Evolutionary conservation across 768 basidiomycete genomes (phyloP).

Genomic region (Boletales sp.): DNA sequence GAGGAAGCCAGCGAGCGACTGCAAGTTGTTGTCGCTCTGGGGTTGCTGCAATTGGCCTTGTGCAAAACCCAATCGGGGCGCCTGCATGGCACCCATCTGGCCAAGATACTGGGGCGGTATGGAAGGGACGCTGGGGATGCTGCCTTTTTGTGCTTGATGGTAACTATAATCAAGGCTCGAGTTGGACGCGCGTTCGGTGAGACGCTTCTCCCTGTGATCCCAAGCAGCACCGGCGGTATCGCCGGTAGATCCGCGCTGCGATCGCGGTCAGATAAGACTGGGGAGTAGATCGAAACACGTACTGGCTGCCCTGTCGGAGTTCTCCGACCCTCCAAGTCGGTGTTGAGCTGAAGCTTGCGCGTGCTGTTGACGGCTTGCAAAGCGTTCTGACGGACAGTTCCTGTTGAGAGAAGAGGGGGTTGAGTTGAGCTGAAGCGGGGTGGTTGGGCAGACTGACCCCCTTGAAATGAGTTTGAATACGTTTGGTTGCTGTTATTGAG

Average conservation of each 20-base stretch:
- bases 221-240: constrained; percentile 42
- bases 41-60: constrained; percentile 27
- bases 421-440: constrained; percentile 62
- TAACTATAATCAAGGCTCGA: constrained; percentile 66
- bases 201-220: constrained; percentile 64
- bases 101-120: constrained; percentile 74
- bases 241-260: constrained; percentile 33
- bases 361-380: constrained; percentile 37
- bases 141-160: constrained; percentile 34
- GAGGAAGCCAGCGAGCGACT: constrained; percentile 45
- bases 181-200: constrained; percentile 59
- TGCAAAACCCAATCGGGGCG: constrained; percentile 38
- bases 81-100: constrained; percentile 39
- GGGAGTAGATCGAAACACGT: constrained; percentile 43
- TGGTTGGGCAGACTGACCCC: constrained; percentile 56
- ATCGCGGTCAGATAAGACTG: constrained; percentile 31
- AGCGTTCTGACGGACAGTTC: constrained; percentile 37
- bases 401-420: constrained; percentile 42
- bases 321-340: constrained; percentile 66
- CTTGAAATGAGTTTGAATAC: constrained; percentile 34
- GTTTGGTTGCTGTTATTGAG: constrained; percentile 36
- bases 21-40: constrained; percentile 28
- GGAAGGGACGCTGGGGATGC: constrained; percentile 64
- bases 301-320: constrained; percentile 54
- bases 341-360: constrained; percentile 53